phyloP scores from a whole-genome alignment of 495 filamentous ascomycete genomes.

The Hapsidospora chrysogenum region DNA sequence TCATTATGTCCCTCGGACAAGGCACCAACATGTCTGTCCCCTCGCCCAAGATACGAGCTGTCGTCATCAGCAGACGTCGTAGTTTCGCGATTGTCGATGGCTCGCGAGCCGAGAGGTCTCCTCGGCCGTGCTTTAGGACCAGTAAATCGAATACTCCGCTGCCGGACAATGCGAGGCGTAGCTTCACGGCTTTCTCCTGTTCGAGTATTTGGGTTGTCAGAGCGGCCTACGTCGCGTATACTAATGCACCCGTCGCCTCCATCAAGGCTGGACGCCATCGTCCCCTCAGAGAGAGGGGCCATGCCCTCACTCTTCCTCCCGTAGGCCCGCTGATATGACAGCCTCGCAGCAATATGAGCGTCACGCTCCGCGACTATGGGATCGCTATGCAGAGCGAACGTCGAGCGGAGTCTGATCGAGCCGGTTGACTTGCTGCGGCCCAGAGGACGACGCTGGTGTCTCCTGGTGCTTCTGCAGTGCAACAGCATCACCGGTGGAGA shows the following conservation, averaged over 20 bases:
- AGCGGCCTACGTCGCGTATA: no score
- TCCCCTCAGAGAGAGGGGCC: no score
- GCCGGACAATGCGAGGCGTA: constrained; percentile 12
- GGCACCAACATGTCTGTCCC: no score
- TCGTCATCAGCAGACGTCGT: no score
- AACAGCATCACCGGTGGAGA: no score
- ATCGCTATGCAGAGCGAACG: constrained; percentile 28
- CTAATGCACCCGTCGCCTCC: no score
- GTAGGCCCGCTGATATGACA: constrained; percentile 44
- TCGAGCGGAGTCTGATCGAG: constrained; percentile 32
- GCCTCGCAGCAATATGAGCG: constrained; percentile 50
- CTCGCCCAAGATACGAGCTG: no score
- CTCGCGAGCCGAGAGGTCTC: not conserved
- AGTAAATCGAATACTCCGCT: constrained; percentile 39
- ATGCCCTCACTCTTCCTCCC: constrained; percentile 28
- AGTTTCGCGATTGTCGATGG: no score
- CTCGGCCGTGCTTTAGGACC: constrained; percentile 11
- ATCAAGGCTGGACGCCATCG: no score
- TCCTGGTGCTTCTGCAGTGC: constrained; percentile 9
- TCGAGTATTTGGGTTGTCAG: no score
- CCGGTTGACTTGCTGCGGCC: constrained; percentile 46
- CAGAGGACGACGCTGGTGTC: constrained; percentile 14
- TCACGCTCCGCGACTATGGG: constrained; percentile 39
- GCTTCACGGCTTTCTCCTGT: constrained; percentile 3
- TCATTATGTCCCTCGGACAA: no score